Conservation (phyloP, 2,329 filamentous ascomycete species). For the Arthrobotrys musiformis region DNA sequence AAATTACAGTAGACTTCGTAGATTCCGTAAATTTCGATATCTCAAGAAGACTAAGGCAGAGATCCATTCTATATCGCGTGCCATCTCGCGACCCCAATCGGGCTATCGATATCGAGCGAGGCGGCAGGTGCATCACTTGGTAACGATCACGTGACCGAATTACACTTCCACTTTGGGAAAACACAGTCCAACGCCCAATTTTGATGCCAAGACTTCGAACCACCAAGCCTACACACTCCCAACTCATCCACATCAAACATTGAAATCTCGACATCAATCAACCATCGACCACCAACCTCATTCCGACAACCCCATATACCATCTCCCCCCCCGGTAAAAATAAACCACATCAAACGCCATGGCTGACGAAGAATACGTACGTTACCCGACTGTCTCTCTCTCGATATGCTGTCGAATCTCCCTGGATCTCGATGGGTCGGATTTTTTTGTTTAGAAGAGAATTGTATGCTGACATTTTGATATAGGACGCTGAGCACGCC, state of each 20-base stretch:
- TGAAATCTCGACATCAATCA: conserved; percentile 60
- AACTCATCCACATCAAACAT: conserved; percentile 65
- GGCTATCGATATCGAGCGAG: neutral
- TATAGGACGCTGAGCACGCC: conserved; percentile 59
- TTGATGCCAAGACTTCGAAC: conserved; percentile 45
- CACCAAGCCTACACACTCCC: conserved; percentile 65
- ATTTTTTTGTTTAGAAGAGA: conserved; percentile 70
- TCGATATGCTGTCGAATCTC: conserved; percentile 59
- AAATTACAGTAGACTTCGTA: neutral
- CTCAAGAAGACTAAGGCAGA: too few species aligned
- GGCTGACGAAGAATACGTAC: conserved; percentile 89
- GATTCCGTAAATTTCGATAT: neutral
- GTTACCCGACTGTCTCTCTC: conserved; percentile 63
- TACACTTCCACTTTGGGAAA: conserved; percentile 44
- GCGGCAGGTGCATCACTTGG: neutral
- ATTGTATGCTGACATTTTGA: conserved; percentile 38
- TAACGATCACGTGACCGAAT: conserved; percentile 29
- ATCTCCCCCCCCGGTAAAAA: conserved; percentile 61
- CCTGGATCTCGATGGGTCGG: conserved; percentile 60
- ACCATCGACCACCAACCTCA: conserved; percentile 57
- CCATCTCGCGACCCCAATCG: neutral
- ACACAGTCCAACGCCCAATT: conserved; percentile 45
- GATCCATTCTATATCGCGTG: neutral
- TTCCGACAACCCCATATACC: conserved; percentile 61
- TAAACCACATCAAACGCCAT: conserved; percentile 70